phyloP scores from a whole-genome alignment of 2,329 filamentous ascomycete species.

The Colletotrichum neosansevieriae region DNA sequence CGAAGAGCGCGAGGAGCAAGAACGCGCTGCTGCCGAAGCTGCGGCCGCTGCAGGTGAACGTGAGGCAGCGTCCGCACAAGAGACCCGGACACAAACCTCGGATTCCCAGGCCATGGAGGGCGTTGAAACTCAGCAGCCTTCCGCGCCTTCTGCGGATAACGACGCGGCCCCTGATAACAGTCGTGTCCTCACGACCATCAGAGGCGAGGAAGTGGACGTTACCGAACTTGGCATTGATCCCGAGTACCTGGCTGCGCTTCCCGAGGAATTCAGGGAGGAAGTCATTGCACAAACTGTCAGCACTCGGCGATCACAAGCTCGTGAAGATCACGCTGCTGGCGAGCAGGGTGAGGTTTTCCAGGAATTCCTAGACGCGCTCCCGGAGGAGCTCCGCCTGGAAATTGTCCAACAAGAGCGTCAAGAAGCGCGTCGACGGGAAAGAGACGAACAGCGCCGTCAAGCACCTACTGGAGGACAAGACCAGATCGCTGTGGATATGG shows the following conservation, averaged over 20 bases:
- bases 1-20: constrained; percentile 73
- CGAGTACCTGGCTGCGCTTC: constrained; percentile 96
- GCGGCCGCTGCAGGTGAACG: constrained; percentile 55
- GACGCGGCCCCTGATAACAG: constrained; percentile 48
- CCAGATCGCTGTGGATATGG: constrained; percentile 77
- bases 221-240: constrained; percentile 94
- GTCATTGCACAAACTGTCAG: constrained; percentile 93
- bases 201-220: constrained; percentile 90
- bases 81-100: constrained; percentile 44
- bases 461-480: constrained; percentile 67
- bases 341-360: constrained; percentile 88
- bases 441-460: constrained; percentile 82
- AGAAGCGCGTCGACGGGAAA: constrained; percentile 88
- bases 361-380: constrained; percentile 93
- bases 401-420: constrained; percentile 90
- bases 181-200: constrained; percentile 84
- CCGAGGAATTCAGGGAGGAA: constrained; percentile 95
- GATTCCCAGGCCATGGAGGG: constrained; percentile 78
- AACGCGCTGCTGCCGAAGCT: constrained; percentile 71
- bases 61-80: constrained; percentile 46
- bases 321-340: constrained; percentile 75
- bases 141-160: constrained; percentile 47
- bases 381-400: constrained; percentile 89
- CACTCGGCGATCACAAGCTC: constrained; percentile 82
- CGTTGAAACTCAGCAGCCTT: constrained; percentile 67